These are phyloP conservation scores for Pseudonectria buxi DNA, from an alignment of 2,329 filamentous ascomycete species.

Conservation along the genomic window DNA sequence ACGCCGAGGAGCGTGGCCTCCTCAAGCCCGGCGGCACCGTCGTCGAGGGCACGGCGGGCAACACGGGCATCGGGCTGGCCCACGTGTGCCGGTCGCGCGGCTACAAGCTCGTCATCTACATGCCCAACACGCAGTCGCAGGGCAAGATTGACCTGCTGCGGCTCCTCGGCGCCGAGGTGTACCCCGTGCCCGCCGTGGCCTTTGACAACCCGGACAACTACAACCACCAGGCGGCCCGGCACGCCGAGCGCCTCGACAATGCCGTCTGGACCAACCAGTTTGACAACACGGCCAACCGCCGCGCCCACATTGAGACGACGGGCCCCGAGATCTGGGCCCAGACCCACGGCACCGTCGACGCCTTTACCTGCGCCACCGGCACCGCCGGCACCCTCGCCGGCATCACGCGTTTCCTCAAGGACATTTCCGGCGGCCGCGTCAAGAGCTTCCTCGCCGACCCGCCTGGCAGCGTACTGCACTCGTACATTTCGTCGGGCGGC, in stretches of 20 bases:
- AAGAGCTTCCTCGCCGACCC: slow-evolving; percentile 90
- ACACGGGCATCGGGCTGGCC: slow-evolving; percentile 95
- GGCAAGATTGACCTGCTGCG: slow-evolving; percentile 93
- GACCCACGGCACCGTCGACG: slow-evolving; percentile 77
- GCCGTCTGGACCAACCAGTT: slow-evolving; percentile 99
- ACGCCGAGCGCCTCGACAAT: slow-evolving; percentile 79
- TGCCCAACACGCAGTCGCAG: slow-evolving; percentile 97
- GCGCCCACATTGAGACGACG: slow-evolving; percentile 93
- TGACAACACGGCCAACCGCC: slow-evolving; percentile 89
- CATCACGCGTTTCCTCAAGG: slow-evolving; percentile 82
- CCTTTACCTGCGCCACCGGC: slow-evolving; percentile 91
- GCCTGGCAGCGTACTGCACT: slow-evolving; percentile 86
- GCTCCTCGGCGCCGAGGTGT: slow-evolving; percentile 87
- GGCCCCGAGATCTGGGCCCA: slow-evolving; percentile 97
- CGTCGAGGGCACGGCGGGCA: slow-evolving; percentile 93
- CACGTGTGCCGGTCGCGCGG: slow-evolving; percentile 90
- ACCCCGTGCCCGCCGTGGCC: slow-evolving; percentile 90
- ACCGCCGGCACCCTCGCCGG: slow-evolving; percentile 90
- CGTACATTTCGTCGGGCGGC: slow-evolving; percentile 80
- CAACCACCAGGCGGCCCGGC: slow-evolving; percentile 88
- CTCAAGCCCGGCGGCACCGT: slow-evolving; percentile 84
- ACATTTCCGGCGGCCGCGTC: slow-evolving; percentile 67
- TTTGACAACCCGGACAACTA: slow-evolving; percentile 96
- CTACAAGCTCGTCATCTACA: slow-evolving; percentile 97
- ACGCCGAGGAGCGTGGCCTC: slow-evolving; percentile 83